These are phyloP conservation scores for Aureobasidium subglaciale DNA, from an alignment of 2,329 filamentous ascomycete genomes.

Conservation along the genomic window DNA sequence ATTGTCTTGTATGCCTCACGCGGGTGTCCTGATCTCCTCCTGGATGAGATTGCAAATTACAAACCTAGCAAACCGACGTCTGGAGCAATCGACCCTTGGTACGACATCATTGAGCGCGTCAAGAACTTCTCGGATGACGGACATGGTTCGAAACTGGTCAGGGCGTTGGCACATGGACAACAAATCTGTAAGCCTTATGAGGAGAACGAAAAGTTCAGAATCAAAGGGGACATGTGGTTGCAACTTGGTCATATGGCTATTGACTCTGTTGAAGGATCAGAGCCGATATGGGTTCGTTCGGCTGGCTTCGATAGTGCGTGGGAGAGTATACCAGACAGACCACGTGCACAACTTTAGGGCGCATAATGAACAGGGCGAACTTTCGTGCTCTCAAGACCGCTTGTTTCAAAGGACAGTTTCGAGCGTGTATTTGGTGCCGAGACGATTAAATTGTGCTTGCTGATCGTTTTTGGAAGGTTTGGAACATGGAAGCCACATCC, in stretches of 20 bases:
- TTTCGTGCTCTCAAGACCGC: background rate
- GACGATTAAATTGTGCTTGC: background rate
- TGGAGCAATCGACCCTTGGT: conserved; percentile 32
- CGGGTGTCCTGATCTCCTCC: conserved; percentile 52
- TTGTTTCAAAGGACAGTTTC: too few relatives aligned
- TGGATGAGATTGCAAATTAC: conserved; percentile 56
- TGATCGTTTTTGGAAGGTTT: background rate
- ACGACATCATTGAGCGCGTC: conserved; percentile 38
- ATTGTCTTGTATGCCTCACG: conserved; percentile 67
- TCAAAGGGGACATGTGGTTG: conserved; percentile 54
- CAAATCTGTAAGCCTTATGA: conserved; percentile 42
- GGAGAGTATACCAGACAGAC: conserved; percentile 34
- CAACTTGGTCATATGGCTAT: conserved; percentile 55
- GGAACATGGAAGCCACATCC: background rate
- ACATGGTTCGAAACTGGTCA: conserved; percentile 67
- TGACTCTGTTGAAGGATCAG: conserved; percentile 52
- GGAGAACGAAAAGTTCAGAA: conserved; percentile 38
- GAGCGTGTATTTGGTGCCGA: too few relatives aligned
- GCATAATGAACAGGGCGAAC: background rate
- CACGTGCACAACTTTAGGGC: conserved; percentile 1
- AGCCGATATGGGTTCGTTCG: conserved; percentile 52
- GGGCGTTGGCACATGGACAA: conserved; percentile 62
- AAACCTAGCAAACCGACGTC: conserved; percentile 38
- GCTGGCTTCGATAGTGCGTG: conserved; percentile 61
- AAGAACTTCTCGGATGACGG: conserved; percentile 62